phyloP scores from a whole-genome alignment of 805 yeast species.

The Yamadazyma tumulicola region DNA sequence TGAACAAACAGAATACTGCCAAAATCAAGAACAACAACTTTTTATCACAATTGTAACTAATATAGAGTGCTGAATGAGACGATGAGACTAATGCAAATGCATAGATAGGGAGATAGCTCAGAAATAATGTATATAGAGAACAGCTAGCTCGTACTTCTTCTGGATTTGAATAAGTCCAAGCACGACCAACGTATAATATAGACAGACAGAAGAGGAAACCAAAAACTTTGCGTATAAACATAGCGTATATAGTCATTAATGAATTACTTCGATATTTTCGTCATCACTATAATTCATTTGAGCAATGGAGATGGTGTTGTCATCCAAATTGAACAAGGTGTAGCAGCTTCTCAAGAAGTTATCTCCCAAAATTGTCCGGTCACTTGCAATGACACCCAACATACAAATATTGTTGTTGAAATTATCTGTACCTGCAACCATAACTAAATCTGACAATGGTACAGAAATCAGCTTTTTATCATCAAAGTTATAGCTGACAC shows the following conservation, averaged over 20 bases:
- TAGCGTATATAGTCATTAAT: too few species aligned
- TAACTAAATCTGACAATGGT: conserved; percentile 15
- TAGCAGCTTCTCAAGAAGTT: conserved; percentile 60
- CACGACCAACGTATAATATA: too few species aligned
- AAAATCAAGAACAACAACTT: conserved; percentile 78
- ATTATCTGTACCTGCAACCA: conserved; percentile 13
- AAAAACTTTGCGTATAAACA: too few species aligned
- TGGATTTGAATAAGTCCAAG: too few species aligned
- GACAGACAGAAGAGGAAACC: background rate
- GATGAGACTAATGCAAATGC: background rate
- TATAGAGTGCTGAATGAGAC: background rate
- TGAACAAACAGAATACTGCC: conserved; percentile 65
- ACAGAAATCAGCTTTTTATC: conserved; percentile 11
- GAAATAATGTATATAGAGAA: background rate
- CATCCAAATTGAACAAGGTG: conserved; percentile 61
- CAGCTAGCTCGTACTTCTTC: background rate
- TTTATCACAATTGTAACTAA: conserved; percentile 49
- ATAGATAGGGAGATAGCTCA: background rate
- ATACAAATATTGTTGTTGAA: conserved; percentile 12
- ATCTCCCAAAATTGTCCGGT: conserved; percentile 51
- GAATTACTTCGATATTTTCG: conserved; percentile 15
- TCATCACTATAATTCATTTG: conserved; percentile 22
- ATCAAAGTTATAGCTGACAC: conserved; percentile 11
- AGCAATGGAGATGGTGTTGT: conserved; percentile 52
- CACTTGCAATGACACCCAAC: conserved; percentile 10